Evolutionary conservation across 2,329 filamentous ascomycete genomes (phyloP).

Genomic region (Neofusicoccum kwambonambiense): DNA sequence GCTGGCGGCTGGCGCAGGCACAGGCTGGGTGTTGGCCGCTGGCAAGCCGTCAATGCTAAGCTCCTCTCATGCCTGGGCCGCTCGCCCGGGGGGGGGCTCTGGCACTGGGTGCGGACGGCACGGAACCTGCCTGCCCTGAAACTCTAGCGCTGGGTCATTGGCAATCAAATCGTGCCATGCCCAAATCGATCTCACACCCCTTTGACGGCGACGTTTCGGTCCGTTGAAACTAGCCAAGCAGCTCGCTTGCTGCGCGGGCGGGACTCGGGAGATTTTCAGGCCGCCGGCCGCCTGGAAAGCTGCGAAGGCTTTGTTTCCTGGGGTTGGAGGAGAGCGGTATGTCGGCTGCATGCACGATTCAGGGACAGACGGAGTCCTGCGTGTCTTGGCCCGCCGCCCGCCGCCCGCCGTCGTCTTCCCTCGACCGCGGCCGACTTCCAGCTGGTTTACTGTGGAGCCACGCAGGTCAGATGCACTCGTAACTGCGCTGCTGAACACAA

Average conservation of each 20-base stretch:
- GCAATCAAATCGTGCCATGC: background rate
- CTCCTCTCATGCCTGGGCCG: background rate
- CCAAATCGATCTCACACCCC: background rate
- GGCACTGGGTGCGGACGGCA: background rate
- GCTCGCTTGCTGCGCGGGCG: background rate
- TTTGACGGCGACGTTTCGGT: conserved; percentile 2
- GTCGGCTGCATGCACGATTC: conserved; percentile 4
- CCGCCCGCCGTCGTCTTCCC: background rate
- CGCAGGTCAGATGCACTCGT: background rate
- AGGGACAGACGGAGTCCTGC: background rate
- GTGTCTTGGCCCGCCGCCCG: too few relatives aligned
- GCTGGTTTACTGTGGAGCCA: background rate
- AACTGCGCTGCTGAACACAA: background rate
- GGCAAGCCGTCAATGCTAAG: conserved; percentile 1
- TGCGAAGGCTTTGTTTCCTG: background rate
- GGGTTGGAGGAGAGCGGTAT: background rate
- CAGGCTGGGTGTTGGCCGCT: too few relatives aligned
- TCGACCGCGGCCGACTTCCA: background rate
- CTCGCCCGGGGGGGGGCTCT: too few relatives aligned
- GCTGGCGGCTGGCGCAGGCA: background rate
- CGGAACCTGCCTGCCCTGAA: conserved; percentile 12
- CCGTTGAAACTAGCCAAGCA: background rate
- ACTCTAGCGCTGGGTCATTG: conserved; percentile 5
- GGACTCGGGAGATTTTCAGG: conserved; percentile 12
- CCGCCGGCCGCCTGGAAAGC: background rate